These are phyloP conservation scores for Magnolia kwangsiensis DNA, from an alignment of 164 flowering plant genomes.

Conservation along the genomic window DNA sequence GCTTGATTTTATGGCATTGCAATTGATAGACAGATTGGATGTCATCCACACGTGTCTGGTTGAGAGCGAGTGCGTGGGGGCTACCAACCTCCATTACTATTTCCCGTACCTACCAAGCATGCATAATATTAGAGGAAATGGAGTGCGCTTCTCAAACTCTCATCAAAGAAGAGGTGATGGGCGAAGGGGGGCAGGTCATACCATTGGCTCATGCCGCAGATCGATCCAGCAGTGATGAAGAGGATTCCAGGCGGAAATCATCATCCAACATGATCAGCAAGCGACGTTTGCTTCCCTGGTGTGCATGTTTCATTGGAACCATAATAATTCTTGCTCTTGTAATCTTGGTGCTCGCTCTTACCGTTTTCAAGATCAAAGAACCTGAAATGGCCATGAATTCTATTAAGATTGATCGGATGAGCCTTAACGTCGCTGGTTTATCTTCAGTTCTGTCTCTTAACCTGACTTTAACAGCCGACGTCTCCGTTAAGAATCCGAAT, in stretches of 20 bases:
- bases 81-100: no score
- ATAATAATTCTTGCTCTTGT: slow-evolving; percentile 20
- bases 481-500: slow-evolving; percentile 46
- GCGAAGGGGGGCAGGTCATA: slow-evolving; percentile 23
- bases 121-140: no score
- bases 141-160: no score
- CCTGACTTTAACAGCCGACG: slow-evolving; percentile 21
- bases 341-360: slow-evolving; percentile 32
- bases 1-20: no score
- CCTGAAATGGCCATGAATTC: slow-evolving; percentile 32
- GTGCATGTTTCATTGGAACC: slow-evolving; percentile 35
- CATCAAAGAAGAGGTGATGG: not conserved
- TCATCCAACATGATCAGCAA: slow-evolving; percentile 3
- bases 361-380: slow-evolving; percentile 38
- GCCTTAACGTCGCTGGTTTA: not conserved
- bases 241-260: not conserved
- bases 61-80: no score
- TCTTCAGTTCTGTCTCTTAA: slow-evolving; percentile 3
- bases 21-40: no score
- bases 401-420: not conserved
- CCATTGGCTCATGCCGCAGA: slow-evolving; percentile 23
- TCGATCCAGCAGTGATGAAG: slow-evolving; percentile 3
- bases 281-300: slow-evolving; percentile 22
- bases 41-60: no score
- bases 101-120: no score